Evolutionary conservation across 2,329 filamentous ascomycete species (phyloP), one percentile per base, ranked within the genome.

Genomic region (Pseudogymnoascus sp.): DNA sequence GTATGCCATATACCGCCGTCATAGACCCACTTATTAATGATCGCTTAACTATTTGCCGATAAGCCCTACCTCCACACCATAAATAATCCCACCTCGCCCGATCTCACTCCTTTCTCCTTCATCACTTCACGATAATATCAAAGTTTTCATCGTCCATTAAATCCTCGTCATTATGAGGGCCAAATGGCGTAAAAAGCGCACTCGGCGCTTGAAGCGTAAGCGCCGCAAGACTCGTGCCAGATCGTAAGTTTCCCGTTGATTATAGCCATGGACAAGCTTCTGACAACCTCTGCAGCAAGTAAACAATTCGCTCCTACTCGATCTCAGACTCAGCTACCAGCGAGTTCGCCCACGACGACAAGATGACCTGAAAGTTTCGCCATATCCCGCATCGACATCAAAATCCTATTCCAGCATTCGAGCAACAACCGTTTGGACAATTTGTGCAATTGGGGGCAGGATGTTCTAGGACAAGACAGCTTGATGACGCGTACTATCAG

Each of bases 221-320:
- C 92, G 94, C 84, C 95, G 94, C 92, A 99, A 99, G 93, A 96
- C 94, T 83, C 88, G 94, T 80, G 94, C 93, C 76, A 84, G 94
- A 84, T 92, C 88, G 94, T 97, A 85, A 86, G 92, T 81, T 68
- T 44, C 64, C 44, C 44, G 11, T n/a, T 8, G 37, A 63, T 35
- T 33, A 25, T 47, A 37, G 16, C 25, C 11, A 38, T 37, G 38
- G 16, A 50, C 56, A 35, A 59, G 53, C 63, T 60, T 28, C 67
- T 71, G 53, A 72, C 62, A 40, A 37, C 59, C 35, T 42, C 64
- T 64, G 69, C 63, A 77, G 76, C 72, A 78, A 78, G 71, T 78
- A 78, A 77, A 78, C 74, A 67, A 70, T 72, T 76, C 74, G 68
- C 70, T 65, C 68, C 72, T 73, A 69, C 72, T 74, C 75, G 76